A percentile compares a stretch with the other conserved stretches of the same genome.
These are phyloP conservation scores for Suillus paluster DNA, from an alignment of 768 basidiomycete species.

Conservation along the genomic window DNA sequence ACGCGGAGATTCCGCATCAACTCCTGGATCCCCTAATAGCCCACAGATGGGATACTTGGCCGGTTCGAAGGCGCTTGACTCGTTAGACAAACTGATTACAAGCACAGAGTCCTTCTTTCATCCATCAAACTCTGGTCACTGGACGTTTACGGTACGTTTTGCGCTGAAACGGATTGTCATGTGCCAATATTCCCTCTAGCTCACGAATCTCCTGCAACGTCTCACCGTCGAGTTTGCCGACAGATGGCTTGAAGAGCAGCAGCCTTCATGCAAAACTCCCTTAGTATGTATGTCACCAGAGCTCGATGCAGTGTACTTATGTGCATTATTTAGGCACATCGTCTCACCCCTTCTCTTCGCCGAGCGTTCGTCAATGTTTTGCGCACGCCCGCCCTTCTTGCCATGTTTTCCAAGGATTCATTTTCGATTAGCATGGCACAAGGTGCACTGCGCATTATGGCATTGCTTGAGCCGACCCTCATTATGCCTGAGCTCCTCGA, in stretches of 20 bases:
- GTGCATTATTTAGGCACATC: constrained; percentile 53
- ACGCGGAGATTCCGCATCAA: constrained; percentile 46
- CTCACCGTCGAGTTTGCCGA: constrained; percentile 78
- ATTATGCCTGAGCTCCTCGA: constrained; percentile 93
- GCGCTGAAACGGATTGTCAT: not conserved
- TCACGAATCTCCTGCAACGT: constrained; percentile 83
- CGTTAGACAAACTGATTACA: constrained; percentile 84
- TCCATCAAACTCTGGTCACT: constrained; percentile 88
- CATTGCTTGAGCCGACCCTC: constrained; percentile 78
- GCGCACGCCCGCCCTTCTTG: constrained; percentile 84
- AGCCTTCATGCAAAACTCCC: constrained; percentile 78
- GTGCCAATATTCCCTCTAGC: constrained; percentile 40
- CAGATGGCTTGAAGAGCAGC: constrained; percentile 80
- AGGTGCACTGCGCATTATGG: constrained; percentile 75
- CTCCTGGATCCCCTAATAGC: constrained; percentile 53
- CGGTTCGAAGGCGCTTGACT: constrained; percentile 87
- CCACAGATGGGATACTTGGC: constrained; percentile 63
- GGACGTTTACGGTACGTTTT: constrained; percentile 53
- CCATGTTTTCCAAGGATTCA: constrained; percentile 90
- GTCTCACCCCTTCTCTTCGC: constrained; percentile 81
- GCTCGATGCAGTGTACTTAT: constrained; percentile 5
- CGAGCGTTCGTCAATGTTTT: constrained; percentile 81
- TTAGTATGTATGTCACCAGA: constrained; percentile 41
- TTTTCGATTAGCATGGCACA: constrained; percentile 83
- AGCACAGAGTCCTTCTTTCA: constrained; percentile 96